A percentile compares a stretch with the other conserved stretches of the same genome.
Conservation (phyloP, 139 green algal species). For the Coelastrella sp. region DNA sequence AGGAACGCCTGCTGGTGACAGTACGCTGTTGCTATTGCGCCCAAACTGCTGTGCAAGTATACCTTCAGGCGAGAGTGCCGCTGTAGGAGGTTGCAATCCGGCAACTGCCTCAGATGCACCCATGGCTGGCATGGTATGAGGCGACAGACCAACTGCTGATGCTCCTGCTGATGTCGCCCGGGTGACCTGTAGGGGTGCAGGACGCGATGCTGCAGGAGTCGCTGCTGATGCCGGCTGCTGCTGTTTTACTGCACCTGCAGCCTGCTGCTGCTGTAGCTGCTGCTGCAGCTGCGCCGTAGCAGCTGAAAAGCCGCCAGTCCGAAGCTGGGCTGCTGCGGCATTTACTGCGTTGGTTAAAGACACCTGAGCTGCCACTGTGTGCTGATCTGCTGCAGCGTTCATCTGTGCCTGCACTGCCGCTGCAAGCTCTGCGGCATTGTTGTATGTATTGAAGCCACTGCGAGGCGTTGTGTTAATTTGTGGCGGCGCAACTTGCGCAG, state of each 20-base stretch:
- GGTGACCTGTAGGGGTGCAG: no score
- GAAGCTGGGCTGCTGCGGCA: slow-evolving; percentile 17
- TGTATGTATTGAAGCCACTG: background rate
- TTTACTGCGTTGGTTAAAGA: slow-evolving; percentile 3
- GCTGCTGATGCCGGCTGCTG: background rate
- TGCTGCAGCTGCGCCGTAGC: slow-evolving; percentile 25
- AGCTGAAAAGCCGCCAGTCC: background rate
- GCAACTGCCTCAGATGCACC: background rate
- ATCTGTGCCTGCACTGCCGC: slow-evolving; percentile 29
- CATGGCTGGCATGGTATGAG: background rate
- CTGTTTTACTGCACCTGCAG: background rate
- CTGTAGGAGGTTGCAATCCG: no score
- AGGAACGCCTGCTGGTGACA: background rate
- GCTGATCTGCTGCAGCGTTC: background rate
- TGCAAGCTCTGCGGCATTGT: background rate
- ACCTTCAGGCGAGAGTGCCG: no score
- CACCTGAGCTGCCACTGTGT: background rate
- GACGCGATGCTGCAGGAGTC: background rate
- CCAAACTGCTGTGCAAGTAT: background rate
- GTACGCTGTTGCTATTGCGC: background rate
- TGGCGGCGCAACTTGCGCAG: no score
- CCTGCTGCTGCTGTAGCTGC: background rate
- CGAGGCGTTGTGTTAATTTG: background rate
- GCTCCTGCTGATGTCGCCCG: background rate
- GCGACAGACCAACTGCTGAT: background rate